phyloP scores from a whole-genome alignment of 169 alveolate species.

The Plasmodium falciparum region DNA sequence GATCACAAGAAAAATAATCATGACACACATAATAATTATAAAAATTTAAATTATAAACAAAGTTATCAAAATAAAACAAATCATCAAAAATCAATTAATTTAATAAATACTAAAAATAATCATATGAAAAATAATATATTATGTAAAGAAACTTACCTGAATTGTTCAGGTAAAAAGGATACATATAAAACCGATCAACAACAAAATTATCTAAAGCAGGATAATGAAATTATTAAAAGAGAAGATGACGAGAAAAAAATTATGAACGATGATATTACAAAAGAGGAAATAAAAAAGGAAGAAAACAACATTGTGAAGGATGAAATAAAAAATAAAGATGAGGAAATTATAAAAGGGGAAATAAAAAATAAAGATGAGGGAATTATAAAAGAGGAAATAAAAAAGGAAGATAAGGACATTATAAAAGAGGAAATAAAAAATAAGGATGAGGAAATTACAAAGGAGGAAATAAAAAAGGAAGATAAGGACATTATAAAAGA shows the following conservation, averaged over 20 bases:
- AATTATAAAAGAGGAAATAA: not conserved
- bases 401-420: not conserved
- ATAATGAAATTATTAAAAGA: not conserved
- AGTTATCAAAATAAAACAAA: not conserved
- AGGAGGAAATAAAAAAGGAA: constrained; percentile 5
- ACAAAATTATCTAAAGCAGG: not conserved
- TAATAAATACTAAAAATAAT: not conserved
- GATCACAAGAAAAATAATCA: not conserved
- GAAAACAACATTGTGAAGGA: not conserved
- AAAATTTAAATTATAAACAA: not conserved
- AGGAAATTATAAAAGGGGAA: not conserved
- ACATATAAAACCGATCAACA: not conserved
- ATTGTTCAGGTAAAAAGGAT: not conserved
- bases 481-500: not conserved
- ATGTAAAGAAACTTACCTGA: not conserved
- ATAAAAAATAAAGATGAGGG: not conserved
- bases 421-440: not conserved
- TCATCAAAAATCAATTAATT: not conserved
- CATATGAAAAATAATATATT: not conserved
- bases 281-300: not conserved
- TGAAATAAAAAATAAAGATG: not conserved
- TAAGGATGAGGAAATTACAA: not conserved
- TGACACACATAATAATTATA: not conserved
- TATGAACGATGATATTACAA: not conserved
- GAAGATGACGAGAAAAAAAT: not conserved